Conservation (phyloP, 2,329 filamentous ascomycete species). For the Ophiostoma sp. region DNA sequence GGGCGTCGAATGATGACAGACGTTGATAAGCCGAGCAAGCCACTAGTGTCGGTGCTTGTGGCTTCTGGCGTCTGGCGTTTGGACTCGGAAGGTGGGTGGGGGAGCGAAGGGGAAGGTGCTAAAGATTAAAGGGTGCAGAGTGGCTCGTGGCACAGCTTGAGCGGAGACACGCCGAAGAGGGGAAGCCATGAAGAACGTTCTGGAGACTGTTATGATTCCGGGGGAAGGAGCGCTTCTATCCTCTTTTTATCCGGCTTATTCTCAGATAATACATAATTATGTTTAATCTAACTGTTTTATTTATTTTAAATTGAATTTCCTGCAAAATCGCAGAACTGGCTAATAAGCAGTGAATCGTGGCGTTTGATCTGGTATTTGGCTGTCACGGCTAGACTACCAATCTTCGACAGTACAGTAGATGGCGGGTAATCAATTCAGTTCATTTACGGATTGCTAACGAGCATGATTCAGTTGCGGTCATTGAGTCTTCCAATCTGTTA, state of each 20-base stretch:
- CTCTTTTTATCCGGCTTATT: not conserved
- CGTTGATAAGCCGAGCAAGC: not conserved
- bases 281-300: not conserved
- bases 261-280: not conserved
- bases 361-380: not conserved
- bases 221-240: not conserved
- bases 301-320: not conserved
- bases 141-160: not conserved
- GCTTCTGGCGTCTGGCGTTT: not conserved
- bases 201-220: not conserved
- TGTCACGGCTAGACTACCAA: not conserved
- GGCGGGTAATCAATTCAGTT: not conserved
- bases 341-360: not conserved
- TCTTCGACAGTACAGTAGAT: not conserved
- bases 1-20: not conserved
- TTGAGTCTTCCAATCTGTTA: not conserved
- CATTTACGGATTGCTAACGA: not conserved
- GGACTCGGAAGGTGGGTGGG: constrained; percentile 5
- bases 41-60: constrained; percentile 8
- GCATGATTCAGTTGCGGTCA: not conserved
- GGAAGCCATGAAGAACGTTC: constrained; percentile 6
- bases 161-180: constrained; percentile 13
- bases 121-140: not conserved
- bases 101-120: constrained; percentile 8
- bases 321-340: not conserved